Conservation (phyloP, 2,329 filamentous ascomycete genomes). For the Pseudogymnoascus sp. region DNA sequence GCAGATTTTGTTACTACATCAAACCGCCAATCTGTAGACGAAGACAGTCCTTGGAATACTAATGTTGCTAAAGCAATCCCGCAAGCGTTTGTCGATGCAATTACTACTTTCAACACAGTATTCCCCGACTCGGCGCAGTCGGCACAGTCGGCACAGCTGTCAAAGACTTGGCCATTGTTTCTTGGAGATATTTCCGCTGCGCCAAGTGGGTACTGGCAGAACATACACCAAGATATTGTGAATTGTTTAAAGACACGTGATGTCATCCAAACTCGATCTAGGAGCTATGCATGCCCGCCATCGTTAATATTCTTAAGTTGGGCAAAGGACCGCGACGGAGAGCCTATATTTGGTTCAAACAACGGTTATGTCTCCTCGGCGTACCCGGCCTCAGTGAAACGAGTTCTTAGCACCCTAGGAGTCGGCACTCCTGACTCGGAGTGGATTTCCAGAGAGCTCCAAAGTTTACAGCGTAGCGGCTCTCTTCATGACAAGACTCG, state of each 20-base stretch:
- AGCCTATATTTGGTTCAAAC: background rate
- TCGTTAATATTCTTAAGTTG: background rate
- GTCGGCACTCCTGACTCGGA: background rate
- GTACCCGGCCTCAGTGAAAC: background rate
- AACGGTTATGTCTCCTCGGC: background rate
- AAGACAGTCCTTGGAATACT: constrained; percentile 18
- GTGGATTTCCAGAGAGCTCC: background rate
- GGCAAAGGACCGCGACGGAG: background rate
- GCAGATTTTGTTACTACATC: constrained; percentile 22
- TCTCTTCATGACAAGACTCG: background rate
- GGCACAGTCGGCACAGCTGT: background rate
- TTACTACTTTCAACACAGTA: background rate
- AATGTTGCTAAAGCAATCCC: background rate
- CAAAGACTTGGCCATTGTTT: background rate
- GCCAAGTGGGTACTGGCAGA: background rate
- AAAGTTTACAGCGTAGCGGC: background rate
- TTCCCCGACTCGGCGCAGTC: background rate
- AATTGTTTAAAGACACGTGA: background rate
- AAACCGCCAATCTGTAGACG: constrained; percentile 19
- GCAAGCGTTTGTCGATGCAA: background rate
- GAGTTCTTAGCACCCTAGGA: background rate
- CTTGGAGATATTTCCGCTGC: background rate
- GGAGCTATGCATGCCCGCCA: background rate
- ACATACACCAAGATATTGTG: background rate
- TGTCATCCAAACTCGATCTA: background rate